Base-by-base conservation (phyloP, 2,329 filamentous ascomycete genomes). In the Pochonia chlamydosporia region DNA sequence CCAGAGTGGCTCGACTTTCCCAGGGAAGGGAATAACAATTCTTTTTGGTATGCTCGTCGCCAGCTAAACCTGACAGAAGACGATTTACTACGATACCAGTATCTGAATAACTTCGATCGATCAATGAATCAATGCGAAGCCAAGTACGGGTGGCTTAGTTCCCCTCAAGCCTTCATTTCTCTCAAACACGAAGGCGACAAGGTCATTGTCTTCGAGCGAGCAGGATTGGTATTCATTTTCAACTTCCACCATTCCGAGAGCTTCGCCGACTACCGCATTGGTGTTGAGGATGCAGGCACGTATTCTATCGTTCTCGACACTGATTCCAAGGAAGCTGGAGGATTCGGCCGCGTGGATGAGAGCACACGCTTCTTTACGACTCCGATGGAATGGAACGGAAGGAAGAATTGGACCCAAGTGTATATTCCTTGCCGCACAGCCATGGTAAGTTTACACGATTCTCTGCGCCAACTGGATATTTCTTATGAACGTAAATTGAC, bases 1-100 rank as follows among this genome's bases (percentile, higher is more conserved):
- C 93, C 93, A 0, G 93, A 99, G 68, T 99, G 93, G 93, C 86
- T 99, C 33, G 93, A 99, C 66, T 99, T 99, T 68, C 93, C 93
- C 4, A 87, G 93, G 44, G 89, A 85, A 60, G 93, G 93, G 49
- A 96, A 96, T 70, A 72, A 84, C 61, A 95, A 96, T 69, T 93
- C 87, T 40, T 96, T 91, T 75, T 92, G 89, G 83, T 96, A 96
- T 63, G 91, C 91, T 3, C 82, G 93, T 20, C 86, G 93, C 49
- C 92, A 96, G 65, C 83, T 96, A 56, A 97, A 99, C 67, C 79
- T 99, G 14, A 84, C 89, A 0, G 89, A 96, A 45, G 93, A 99
- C 63, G 56, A 74, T 1, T 73, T 96, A 11, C 80, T 99, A 30
- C 87, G 93, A 11, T 99, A 97, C 73, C 79, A 82, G 56, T 95